phyloP scores from a whole-genome alignment of 2,329 filamentous ascomycete species.

The Cladophialophora chaetospira region DNA sequence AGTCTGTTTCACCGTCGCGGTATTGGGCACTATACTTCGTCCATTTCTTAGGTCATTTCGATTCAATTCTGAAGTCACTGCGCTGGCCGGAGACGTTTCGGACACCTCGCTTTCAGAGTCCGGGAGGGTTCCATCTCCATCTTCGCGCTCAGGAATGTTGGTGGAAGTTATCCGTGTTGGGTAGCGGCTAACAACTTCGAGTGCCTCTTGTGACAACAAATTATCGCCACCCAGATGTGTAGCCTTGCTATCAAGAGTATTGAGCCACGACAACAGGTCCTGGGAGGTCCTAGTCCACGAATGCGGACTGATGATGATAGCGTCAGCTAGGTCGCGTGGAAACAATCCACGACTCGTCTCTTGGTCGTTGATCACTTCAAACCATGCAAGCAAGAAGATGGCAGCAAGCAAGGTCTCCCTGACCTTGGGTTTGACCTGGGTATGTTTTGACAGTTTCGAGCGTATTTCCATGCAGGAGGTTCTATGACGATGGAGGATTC shows the following conservation, averaged over 20 bases:
- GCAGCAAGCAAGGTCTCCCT: background rate
- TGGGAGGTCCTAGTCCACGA: background rate
- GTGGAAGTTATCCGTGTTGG: constrained; percentile 1
- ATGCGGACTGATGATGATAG: background rate
- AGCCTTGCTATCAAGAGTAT: constrained; percentile 10
- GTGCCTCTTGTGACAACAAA: constrained; percentile 1
- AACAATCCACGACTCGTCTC: background rate
- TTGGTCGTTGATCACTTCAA: constrained; percentile 7
- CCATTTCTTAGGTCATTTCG: background rate
- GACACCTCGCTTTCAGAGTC: constrained; percentile 1
- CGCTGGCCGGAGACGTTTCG: background rate
- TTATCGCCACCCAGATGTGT: constrained; percentile 5
- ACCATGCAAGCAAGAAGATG: constrained; percentile 8
- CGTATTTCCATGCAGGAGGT: background rate
- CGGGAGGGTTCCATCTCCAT: background rate
- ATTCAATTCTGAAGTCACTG: background rate
- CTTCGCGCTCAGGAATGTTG: background rate
- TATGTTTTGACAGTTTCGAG: background rate
- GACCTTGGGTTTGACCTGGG: background rate
- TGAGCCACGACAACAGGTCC: constrained; percentile 4
- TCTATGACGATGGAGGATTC: background rate
- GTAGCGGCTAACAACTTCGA: constrained; percentile 1
- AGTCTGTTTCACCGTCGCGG: constrained; percentile 5
- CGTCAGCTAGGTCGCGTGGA: constrained; percentile 3
- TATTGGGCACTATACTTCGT: background rate